Conservation (phyloP, 2,329 filamentous ascomycete species). For the Magnaporthiopsis poae region DNA sequence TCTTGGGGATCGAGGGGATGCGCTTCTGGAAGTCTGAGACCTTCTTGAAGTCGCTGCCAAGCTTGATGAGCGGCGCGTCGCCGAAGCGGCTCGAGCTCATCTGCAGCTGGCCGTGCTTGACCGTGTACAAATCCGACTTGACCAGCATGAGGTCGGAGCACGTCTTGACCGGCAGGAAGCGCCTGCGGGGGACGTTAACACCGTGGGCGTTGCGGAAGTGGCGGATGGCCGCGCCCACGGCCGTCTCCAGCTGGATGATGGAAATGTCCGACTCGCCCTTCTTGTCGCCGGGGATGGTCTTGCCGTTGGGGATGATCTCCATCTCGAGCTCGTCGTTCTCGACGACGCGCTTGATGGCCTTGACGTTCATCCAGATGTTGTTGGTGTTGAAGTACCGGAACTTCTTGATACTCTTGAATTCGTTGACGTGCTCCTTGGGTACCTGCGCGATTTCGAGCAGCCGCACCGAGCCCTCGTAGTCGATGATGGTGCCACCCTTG, state of each 20-base stretch:
- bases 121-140: slow-evolving; percentile 97
- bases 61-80: slow-evolving; percentile 94
- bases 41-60: slow-evolving; percentile 99
- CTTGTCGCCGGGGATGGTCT: slow-evolving; percentile 97
- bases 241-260: slow-evolving; percentile 96
- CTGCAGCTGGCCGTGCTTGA: slow-evolving; percentile 95
- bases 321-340: slow-evolving; percentile 97
- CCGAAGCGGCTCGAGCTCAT: slow-evolving; percentile 96
- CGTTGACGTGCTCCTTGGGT: slow-evolving; percentile 98
- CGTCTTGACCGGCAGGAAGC: slow-evolving; percentile 99
- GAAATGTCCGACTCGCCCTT: slow-evolving; percentile 98
- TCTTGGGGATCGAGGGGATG: slow-evolving; percentile 79
- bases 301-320: slow-evolving; percentile 99
- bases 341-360: slow-evolving; percentile 95
- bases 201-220: slow-evolving; percentile 98
- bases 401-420: slow-evolving; percentile 99
- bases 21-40: slow-evolving; percentile 91
- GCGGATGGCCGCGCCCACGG: slow-evolving; percentile 93
- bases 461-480: slow-evolving; percentile 93
- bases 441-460: slow-evolving; percentile 98
- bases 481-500: slow-evolving; percentile 99
- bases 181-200: slow-evolving; percentile 93
- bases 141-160: slow-evolving; percentile 99
- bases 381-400: slow-evolving; percentile 99
- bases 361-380: slow-evolving; percentile 99